Base-by-base conservation (phyloP, 306 rosid species). In the Trifolium pratense region DNA sequence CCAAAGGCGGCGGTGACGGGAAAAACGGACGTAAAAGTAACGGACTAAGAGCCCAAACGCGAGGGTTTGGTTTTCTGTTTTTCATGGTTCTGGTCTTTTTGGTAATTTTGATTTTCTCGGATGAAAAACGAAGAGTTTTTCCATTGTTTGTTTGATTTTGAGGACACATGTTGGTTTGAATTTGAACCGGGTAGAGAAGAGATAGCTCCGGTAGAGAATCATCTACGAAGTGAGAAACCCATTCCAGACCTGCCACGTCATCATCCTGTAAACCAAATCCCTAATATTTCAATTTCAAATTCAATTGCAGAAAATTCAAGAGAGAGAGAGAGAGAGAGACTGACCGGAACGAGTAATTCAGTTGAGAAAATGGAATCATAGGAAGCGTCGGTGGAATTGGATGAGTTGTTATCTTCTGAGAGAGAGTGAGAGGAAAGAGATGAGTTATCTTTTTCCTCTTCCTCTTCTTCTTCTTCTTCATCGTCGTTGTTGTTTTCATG, bases 161-260 rank as follows among this genome's bases (percentile, higher is more conserved):
- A 66, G 62, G 65, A 59, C 11, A 29, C 17, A 12, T 12, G 32
- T 62, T 84, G 2, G 73, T 21, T 42, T 75, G 82, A 42, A 58
- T 8, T 29, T 75, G 80, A 25, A 80, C 74, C 11, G 94, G 79
- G 72, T 79, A 79, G 1, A 81, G 18, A 53, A 92, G 82, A 12
- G 94, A 68, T 2, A 80, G 74, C 46, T 88, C 97, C 2, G 86
- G 81, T 23, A 76, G 20, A 67, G 91, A 88, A 73, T 94, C 98
- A 64, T 94, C 96, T n/a, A 89, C 98, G 26, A 91, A 87, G 53
- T 82, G 96, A 37, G 98, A 94, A 74, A 94, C 92, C 98, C 98
- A 94, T 77, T 94, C 98, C 0, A 94, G 79, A 7, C 71, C 98
- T 6, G 93, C 94, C 74, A 91, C 5, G 61, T 89, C 90, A 87